Evolutionary conservation across 2,329 filamentous ascomycete genomes (phyloP), one percentile per base, ranked within the genome.

Genomic region (Monosporascus sp.): DNA sequence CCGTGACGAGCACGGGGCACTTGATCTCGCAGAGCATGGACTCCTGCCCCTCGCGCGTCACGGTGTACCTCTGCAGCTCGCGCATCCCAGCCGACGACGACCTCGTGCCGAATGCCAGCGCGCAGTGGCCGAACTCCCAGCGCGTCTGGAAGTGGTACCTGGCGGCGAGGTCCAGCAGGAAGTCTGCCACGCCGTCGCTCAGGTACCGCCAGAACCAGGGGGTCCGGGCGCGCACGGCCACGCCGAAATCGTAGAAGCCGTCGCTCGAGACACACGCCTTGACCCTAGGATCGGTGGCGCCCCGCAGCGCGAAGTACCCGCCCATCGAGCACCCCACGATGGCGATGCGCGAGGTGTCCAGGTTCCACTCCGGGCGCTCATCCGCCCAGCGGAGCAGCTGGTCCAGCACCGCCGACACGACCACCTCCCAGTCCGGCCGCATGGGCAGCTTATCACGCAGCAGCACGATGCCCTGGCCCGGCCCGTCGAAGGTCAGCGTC

Each of bases 241-340:
- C 8, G 27, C 27, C 9, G 27, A 31, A 9, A 6, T 31, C 27
- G 39, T 22, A 42, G 18, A 42, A 42, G 17, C 2, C 6, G 39
- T 22, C 39, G 2, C n/a, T 20, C 4, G 18, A 57, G 5, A 78
- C 61, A 53, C 71, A 75, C 0, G 75, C 76, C 51, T 70, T 72
- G 65, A 78, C 63, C 1, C 76, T 69, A 0, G 66, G 53, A 57
- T 78, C 74, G 0, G 61, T 57, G 0, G 71, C 72, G 1, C 61
- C 71, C 0, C 77, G 71, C 6, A 79, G 65, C 1, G 75, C 72
- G 47, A 70, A 72, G 55, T 78, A 79, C 1, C 70, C 77, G 2
- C 77, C 75, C 56, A 77, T 63, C 2, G 70, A 70, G 0, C 68
- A 65, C 0, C 75, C 74, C 1, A 60, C 50, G 18, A 76, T 51